These are phyloP conservation scores for Abelmoschus esculentus DNA, from an alignment of 345 rosid species.

Conservation along the genomic window DNA sequence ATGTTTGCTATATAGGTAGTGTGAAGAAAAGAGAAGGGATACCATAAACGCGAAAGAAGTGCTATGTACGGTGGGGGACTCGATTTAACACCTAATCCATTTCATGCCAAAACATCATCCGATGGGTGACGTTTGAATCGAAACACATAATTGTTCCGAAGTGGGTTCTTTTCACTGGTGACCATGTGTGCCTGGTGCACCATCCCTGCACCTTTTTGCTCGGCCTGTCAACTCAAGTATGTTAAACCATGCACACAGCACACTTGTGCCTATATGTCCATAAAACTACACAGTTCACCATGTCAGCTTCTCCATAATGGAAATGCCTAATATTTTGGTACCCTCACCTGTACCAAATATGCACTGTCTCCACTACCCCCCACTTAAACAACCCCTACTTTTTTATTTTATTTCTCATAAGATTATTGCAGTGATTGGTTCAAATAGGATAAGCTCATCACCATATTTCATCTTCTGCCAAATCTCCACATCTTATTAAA, in stretches of 20 bases:
- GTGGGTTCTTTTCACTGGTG: constrained; percentile 23
- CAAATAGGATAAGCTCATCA: constrained; percentile 43
- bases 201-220: constrained; percentile 17
- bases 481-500: background rate
- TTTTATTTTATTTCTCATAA: constrained; percentile 13
- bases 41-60: constrained; percentile 22
- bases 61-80: constrained; percentile 33
- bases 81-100: constrained; percentile 25
- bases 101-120: constrained; percentile 10
- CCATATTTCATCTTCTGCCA: constrained; percentile 14
- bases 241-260: background rate
- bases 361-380: constrained; percentile 49
- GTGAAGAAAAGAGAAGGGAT: constrained; percentile 19
- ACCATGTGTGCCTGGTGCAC: constrained; percentile 22
- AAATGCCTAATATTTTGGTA: constrained; percentile 16
- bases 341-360: constrained; percentile 21
- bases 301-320: constrained; percentile 10
- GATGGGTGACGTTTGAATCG: constrained; percentile 7
- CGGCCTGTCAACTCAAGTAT: constrained; percentile 21
- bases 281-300: constrained; percentile 7
- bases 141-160: constrained; percentile 6
- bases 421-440: constrained; percentile 28
- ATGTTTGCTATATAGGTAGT: constrained; percentile 14
- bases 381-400: constrained; percentile 29
- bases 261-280: background rate